Percentiles rank a stretch among this genome's conserved stretches.
phyloP scores from a whole-genome alignment of 129 eudicot species.

The Sambucus nigra region DNA sequence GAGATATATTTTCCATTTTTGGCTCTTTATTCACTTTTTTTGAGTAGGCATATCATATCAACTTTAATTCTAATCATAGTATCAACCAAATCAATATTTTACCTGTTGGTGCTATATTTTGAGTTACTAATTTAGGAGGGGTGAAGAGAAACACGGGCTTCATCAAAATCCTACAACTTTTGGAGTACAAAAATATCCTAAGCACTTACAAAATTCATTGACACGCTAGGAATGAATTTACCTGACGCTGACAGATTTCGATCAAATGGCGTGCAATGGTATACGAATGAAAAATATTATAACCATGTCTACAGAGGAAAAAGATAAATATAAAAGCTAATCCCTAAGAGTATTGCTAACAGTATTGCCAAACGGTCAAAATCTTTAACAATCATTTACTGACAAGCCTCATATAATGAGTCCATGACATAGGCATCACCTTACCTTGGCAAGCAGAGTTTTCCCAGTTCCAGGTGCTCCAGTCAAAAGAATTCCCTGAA shows the following conservation, averaged over 20 bases:
- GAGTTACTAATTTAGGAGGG: too few species aligned
- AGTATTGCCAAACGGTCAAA: not conserved
- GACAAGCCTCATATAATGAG: not conserved
- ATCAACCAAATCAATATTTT: too few species aligned
- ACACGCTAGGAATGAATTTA: not conserved
- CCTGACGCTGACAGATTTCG: not conserved
- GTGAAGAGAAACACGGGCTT: too few species aligned
- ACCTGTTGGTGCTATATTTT: too few species aligned
- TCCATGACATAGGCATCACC: slow-evolving; percentile 1
- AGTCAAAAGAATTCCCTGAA: slow-evolving; percentile 93
- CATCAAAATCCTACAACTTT: too few species aligned
- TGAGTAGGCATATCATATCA: too few species aligned
- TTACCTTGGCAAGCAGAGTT: slow-evolving; percentile 94
- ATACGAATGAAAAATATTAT: not conserved
- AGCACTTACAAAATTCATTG: not conserved
- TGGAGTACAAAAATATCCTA: not conserved
- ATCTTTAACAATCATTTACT: not conserved
- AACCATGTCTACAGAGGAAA: too few species aligned
- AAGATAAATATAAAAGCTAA: too few species aligned
- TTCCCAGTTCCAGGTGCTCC: slow-evolving; percentile 99
- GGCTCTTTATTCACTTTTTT: too few species aligned
- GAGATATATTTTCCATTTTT: too few species aligned
- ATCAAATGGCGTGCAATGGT: not conserved
- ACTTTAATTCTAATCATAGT: too few species aligned
- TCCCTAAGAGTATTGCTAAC: not conserved